phyloP scores from a whole-genome alignment of 78 protist genomes.

The Dictyostelium capitatum region DNA sequence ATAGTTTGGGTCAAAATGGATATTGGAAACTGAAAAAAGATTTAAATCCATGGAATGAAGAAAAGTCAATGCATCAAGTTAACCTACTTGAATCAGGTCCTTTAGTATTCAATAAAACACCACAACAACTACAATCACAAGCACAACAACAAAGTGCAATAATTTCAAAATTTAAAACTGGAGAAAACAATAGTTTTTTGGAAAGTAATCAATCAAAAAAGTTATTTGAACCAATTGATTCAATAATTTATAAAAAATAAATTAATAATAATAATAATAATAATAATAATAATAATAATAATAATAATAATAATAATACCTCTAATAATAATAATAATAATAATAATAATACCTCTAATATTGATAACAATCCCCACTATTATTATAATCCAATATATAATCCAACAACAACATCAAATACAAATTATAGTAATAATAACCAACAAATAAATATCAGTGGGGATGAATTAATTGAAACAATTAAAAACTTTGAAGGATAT shows the following conservation, averaged over 20 bases:
- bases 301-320: too few species aligned
- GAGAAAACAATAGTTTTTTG: too few species aligned
- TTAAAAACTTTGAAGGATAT: neutral
- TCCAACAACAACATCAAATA: neutral
- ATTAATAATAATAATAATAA: too few species aligned
- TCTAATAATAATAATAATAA: neutral
- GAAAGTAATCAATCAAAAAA: too few species aligned
- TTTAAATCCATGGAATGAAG: slow-evolving; percentile 4
- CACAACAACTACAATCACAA: neutral
- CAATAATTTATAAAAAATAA: too few species aligned
- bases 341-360: neutral
- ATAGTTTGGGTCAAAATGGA: slow-evolving; percentile 1
- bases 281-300: too few species aligned
- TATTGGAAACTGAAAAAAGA: slow-evolving; percentile 24
- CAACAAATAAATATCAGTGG: neutral
- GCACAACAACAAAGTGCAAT: too few species aligned
- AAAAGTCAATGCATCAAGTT: slow-evolving; percentile 5
- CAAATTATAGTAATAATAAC: neutral
- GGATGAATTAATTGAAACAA: neutral
- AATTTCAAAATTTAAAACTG: too few species aligned
- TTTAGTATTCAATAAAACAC: neutral
- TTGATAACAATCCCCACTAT: neutral
- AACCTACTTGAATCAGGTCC: neutral
- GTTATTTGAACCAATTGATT: too few species aligned
- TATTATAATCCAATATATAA: neutral